Evolutionary conservation across 306 rosid genomes (phyloP), one percentile per base, ranked within the genome.

Genomic region (Rubus idaeus): DNA sequence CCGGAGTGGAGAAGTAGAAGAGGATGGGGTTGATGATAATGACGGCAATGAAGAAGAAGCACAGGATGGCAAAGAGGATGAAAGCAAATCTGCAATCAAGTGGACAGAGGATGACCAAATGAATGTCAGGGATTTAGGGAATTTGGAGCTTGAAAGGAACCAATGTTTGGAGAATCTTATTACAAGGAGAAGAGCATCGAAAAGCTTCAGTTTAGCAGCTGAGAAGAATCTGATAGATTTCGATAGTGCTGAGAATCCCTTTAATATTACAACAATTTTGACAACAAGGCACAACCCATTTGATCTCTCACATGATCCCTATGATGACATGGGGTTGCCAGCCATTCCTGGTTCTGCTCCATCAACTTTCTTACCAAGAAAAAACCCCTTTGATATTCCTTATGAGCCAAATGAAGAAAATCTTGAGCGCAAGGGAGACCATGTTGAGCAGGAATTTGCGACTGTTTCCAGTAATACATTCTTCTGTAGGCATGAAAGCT

Each of bases 311-410:
- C 80, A 79, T 61, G 94, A 89, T 66, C 80, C 92, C 63, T 82
- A 80, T 84, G 85, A 75, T 51, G 75, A 14, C 49, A 80, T 78
- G 86, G 98, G 91, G 60, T 80, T 93, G 58, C 97, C 95, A 50
- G 91, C 99, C n/a, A 87, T 91, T 87, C 99, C 99, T 55, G 99
- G 98, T 70, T 92, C 99, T 71, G 99, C 99, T 61, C 99, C 98
- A 30, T 88, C 98, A 42, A 78, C 83, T 87, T 75, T 89, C 79
- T 85, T 88, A 85, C 96, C 91, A 67, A 86, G 96, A 82, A 84
- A 82, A 79, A 96, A 92, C 79, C 99, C 98, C 53, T 96, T 96
- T 63, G 96, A 96, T 79, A 83, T 91, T 83, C 96, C 96, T 6
- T 92, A 89, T 75, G 97, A 89, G 73, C 63, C 91, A 61, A 92